Evolutionary conservation across 78 protist genomes (phyloP), one percentile per base, ranked within the genome.

Genomic region (slime mould (Dictyostelium discoideum)): DNA sequence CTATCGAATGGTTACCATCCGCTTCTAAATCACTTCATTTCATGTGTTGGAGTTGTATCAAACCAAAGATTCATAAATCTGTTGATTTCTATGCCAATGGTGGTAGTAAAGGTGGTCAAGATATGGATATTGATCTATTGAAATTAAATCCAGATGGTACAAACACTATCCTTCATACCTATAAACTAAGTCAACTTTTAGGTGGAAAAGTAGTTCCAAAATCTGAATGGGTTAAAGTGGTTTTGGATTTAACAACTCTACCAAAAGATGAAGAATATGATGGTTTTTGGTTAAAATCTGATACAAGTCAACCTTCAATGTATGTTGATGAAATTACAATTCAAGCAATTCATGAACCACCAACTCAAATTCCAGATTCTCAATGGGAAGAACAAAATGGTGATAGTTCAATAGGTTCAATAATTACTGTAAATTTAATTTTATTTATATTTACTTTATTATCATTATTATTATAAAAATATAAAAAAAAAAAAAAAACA

Each of bases 231-330:
- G 37, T 24, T 39, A 82, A 82, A 37, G 88, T 69, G 7, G 60
- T 72, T 3, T 48, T 82, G 3, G 88, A 90, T 82, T 26, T 90
- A 20, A 42, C 84, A 14, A 2, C 0, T 5, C 67, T 90, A 26
- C 72, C 65, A 5, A 80, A 82, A 72, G 77, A 50, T 37, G 44
- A 40, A 4, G 74, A 48, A 72, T 90, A 39, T 50, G 87, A 80
- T 90, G 95, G 95, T 29, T 65, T 90, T n/a, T 83, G 85, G 81
- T 72, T 90, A 32, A 40, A 54, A 32, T n/a, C 95, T 4, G 77
- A 63, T 16, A 85, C 79, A n/a, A 37, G 60, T 46, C 95, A 90
- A 82, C 88, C 95, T 32, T 44, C 73, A 50, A 42, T 82, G 46
- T 90, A 32, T 54, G 72, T 90, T 13, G 95, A 73, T 48, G n/a